These are phyloP conservation scores for Trametes coccinea DNA, from an alignment of 768 basidiomycete genomes.

Conservation along the genomic window DNA sequence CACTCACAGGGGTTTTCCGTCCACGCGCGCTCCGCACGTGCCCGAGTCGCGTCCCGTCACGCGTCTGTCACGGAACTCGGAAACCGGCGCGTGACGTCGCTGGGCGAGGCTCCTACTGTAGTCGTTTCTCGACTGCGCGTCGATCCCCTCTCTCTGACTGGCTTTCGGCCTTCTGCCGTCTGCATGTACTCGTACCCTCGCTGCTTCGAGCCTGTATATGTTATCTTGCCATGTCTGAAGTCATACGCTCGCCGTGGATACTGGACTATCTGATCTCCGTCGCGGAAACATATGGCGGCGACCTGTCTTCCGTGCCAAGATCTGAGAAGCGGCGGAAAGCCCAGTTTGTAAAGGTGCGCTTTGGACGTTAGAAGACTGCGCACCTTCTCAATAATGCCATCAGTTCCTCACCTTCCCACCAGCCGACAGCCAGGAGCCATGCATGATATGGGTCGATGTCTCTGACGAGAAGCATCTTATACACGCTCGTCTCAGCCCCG, in stretches of 20 bases:
- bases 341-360: conserved; percentile 57
- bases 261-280: conserved; percentile 48
- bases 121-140: too few relatives aligned
- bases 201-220: neutral
- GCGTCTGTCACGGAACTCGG: conserved; percentile 10
- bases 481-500: conserved; percentile 54
- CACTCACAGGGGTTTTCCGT: neutral
- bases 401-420: conserved; percentile 59
- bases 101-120: neutral
- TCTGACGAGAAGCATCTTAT: conserved; percentile 58
- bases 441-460: conserved; percentile 60
- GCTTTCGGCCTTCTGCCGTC: neutral
- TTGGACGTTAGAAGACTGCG: too few relatives aligned
- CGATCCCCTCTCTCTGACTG: neutral
- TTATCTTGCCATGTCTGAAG: conserved; percentile 37
- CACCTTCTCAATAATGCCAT: too few relatives aligned
- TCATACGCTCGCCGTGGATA: conserved; percentile 55
- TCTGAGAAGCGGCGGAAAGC: conserved; percentile 48
- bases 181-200: neutral
- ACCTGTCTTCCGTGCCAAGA: conserved; percentile 38
- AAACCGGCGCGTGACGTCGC: neutral
- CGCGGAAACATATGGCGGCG: conserved; percentile 53
- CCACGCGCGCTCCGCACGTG: conserved; percentile 1
- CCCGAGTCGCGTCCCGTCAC: conserved; percentile 15
- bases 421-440: conserved; percentile 32